phyloP scores from a whole-genome alignment of 371 early-diverging fungal species.

The Actinomucor elegans region DNA sequence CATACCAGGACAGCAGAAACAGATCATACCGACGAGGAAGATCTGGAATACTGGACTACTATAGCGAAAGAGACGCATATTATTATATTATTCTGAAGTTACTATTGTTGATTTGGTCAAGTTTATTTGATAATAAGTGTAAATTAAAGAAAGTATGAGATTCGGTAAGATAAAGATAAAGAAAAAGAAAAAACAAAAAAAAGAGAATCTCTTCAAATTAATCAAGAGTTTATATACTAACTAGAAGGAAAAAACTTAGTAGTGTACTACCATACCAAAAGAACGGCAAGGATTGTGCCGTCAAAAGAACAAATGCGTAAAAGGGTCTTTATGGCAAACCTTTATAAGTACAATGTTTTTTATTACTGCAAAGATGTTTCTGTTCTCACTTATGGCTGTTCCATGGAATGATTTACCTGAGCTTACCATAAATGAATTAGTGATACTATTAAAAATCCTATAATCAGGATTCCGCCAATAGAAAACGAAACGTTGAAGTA shows the following conservation, averaged over 20 bases:
- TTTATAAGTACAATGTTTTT: no score
- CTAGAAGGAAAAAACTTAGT: no score
- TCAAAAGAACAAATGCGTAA: constrained; percentile 15
- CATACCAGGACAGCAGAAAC: constrained; percentile 70
- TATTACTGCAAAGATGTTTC: no score
- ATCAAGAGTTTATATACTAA: background rate
- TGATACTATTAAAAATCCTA: no score
- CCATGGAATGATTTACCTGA: no score
- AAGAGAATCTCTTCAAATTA: background rate
- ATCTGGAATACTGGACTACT: constrained; percentile 58
- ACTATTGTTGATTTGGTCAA: no score
- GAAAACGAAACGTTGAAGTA: no score
- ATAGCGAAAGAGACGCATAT: constrained; percentile 33
- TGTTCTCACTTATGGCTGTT: no score
- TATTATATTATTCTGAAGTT: no score
- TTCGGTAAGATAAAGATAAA: background rate
- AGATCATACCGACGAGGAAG: constrained; percentile 66
- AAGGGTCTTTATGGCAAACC: constrained; percentile 27
- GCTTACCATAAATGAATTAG: no score
- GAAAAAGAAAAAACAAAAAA: background rate
- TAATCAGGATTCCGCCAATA: no score
- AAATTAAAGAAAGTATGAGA: background rate
- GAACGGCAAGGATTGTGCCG: background rate
- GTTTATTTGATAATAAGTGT: background rate
- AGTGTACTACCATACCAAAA: no score